Conservation (phyloP, 2,329 filamentous ascomycete species). For the Didymosphaeria variabile region DNA sequence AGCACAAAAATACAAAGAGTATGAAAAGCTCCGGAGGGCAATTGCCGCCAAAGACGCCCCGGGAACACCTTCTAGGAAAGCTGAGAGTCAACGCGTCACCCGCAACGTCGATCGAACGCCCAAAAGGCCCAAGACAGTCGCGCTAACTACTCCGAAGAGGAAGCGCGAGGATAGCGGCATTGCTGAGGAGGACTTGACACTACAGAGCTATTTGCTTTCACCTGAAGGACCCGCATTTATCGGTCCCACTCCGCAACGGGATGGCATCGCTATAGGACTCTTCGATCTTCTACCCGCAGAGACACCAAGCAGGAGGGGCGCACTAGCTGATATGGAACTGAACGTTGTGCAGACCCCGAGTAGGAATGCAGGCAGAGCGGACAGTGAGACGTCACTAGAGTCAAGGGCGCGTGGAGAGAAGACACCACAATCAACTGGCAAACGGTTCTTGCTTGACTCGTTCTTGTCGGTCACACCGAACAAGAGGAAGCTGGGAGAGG, state of each 20-base stretch:
- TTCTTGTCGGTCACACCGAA: slow-evolving; percentile 67
- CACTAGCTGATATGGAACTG: slow-evolving; percentile 38
- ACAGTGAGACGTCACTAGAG: slow-evolving; percentile 40
- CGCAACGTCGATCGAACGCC: slow-evolving; percentile 38
- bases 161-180: slow-evolving; percentile 35
- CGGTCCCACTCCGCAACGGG: slow-evolving; percentile 81
- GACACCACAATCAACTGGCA: slow-evolving; percentile 65
- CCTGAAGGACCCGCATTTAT: slow-evolving; percentile 56
- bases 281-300: slow-evolving; percentile 74
- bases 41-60: slow-evolving; percentile 38
- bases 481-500: slow-evolving; percentile 54
- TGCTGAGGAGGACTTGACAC: slow-evolving; percentile 22
- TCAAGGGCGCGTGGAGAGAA: slow-evolving; percentile 44
- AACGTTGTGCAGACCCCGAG: slow-evolving; percentile 53
- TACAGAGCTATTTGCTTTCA: slow-evolving; percentile 32
- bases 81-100: slow-evolving; percentile 29
- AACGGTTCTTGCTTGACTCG: slow-evolving; percentile 67
- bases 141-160: slow-evolving; percentile 41
- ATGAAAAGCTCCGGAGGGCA: slow-evolving; percentile 67
- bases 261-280: slow-evolving; percentile 78
- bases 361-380: slow-evolving; percentile 37
- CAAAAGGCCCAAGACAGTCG: slow-evolving; percentile 30
- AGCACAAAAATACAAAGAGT: slow-evolving; percentile 81
- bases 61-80: slow-evolving; percentile 45
- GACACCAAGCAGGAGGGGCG: slow-evolving; percentile 50